Percentiles rank a stretch among this genome's conserved stretches.
Evolutionary conservation across 2,329 filamentous ascomycete genomes (phyloP).

Genomic region (Fusarium sp.): DNA sequence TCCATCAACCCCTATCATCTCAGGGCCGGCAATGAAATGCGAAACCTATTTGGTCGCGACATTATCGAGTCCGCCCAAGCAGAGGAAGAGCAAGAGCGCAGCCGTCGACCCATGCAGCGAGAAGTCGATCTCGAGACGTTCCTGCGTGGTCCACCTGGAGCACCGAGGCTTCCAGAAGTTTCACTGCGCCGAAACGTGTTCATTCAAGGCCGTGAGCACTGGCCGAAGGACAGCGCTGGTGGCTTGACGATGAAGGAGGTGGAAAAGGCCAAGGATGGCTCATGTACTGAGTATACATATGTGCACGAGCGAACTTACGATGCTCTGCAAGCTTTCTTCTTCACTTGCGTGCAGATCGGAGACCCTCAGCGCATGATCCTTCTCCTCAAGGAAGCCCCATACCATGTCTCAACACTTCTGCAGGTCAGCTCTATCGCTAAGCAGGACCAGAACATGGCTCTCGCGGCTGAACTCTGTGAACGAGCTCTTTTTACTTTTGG

Average conservation of each 20-base stretch:
- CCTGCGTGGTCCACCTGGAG: conserved; percentile 64
- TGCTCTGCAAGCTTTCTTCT: conserved; percentile 79
- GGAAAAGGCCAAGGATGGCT: conserved; percentile 59
- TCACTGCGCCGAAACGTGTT: conserved; percentile 83
- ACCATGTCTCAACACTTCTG: conserved; percentile 92
- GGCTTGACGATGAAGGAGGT: conserved; percentile 83
- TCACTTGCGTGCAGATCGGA: conserved; percentile 81
- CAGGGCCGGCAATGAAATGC: conserved; percentile 93
- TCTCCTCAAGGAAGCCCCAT: conserved; percentile 71
- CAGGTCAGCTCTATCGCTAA: conserved; percentile 94
- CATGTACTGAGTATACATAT: conserved; percentile 77
- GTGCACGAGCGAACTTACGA: conserved; percentile 81
- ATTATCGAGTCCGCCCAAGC: conserved; percentile 65
- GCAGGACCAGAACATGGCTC: conserved; percentile 87
- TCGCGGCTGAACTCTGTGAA: conserved; percentile 88
- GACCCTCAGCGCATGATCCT: conserved; percentile 86
- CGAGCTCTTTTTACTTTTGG: conserved; percentile 93
- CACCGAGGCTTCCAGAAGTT: conserved; percentile 74
- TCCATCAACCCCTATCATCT: conserved; percentile 74
- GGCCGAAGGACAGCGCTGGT: conserved; percentile 82
- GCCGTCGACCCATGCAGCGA: conserved; percentile 54
- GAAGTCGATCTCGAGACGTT: conserved; percentile 69
- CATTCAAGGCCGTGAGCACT: conserved; percentile 86
- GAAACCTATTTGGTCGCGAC: conserved; percentile 65
- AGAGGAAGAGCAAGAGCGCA: conserved; percentile 60